phyloP scores from a whole-genome alignment of 2,329 filamentous ascomycete genomes.

The Clonostachys solani region DNA sequence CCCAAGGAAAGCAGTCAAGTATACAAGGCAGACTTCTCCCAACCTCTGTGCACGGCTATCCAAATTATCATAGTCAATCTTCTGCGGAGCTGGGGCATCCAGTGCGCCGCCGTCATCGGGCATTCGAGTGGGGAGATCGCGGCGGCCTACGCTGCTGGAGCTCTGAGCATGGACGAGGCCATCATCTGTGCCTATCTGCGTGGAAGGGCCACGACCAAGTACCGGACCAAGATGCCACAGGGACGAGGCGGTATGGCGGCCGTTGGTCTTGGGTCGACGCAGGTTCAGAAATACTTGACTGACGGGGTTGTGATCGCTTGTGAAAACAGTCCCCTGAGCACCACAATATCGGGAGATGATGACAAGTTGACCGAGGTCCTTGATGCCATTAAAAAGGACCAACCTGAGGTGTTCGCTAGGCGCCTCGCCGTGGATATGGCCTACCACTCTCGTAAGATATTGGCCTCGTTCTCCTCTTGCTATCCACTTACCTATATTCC shows the following conservation, averaged over 20 bases:
- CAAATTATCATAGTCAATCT: slow-evolving; percentile 35
- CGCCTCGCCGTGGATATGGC: slow-evolving; percentile 29
- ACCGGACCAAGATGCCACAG: slow-evolving; percentile 9
- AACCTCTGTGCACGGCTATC: slow-evolving; percentile 25
- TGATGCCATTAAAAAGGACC: slow-evolving; percentile 9
- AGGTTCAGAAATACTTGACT: slow-evolving; percentile 16
- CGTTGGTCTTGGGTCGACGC: slow-evolving; percentile 15
- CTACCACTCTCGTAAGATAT: slow-evolving; percentile 19
- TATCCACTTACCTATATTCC: not conserved
- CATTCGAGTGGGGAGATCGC: slow-evolving; percentile 36
- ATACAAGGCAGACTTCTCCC: slow-evolving; percentile 10
- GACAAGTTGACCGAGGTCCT: slow-evolving; percentile 9
- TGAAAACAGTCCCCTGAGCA: not conserved
- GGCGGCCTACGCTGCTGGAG: slow-evolving; percentile 30
- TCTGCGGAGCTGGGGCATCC: slow-evolving; percentile 19
- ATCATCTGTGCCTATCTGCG: slow-evolving; percentile 1
- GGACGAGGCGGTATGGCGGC: slow-evolving; percentile 5
- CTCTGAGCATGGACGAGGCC: slow-evolving; percentile 8
- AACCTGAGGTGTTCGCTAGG: slow-evolving; percentile 17
- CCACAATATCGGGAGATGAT: not conserved
- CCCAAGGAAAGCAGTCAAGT: not conserved
- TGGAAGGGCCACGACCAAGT: slow-evolving; percentile 14
- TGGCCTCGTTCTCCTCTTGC: slow-evolving; percentile 12
- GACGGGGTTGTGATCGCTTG: slow-evolving; percentile 8
- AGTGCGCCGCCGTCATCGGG: slow-evolving; percentile 23